These are phyloP conservation scores for Colletotrichum tamarilloi DNA, from an alignment of 2,329 filamentous ascomycete genomes.

Conservation along the genomic window DNA sequence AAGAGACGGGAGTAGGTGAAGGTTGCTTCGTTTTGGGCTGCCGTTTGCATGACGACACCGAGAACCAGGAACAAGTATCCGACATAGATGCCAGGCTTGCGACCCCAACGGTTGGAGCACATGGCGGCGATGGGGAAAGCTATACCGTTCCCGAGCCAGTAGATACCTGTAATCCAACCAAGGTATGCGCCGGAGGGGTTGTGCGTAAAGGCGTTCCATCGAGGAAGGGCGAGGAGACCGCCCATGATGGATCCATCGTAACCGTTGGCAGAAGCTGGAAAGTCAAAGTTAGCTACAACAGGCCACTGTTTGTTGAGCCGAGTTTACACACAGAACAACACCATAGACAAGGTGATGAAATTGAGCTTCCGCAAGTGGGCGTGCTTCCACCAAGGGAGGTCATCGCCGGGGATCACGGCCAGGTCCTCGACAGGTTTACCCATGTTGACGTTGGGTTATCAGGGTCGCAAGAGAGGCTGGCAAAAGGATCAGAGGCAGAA, in stretches of 20 bases:
- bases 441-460: constrained; percentile 9
- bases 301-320: neutral
- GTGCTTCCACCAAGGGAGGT: constrained; percentile 53
- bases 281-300: neutral
- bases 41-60: constrained; percentile 41
- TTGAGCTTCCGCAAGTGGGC: constrained; percentile 57
- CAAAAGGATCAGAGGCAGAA: neutral
- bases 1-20: constrained; percentile 48
- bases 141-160: constrained; percentile 51
- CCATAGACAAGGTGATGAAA: constrained; percentile 48
- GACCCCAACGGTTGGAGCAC: constrained; percentile 37
- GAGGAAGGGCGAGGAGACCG: constrained; percentile 53
- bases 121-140: constrained; percentile 48
- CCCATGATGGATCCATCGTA: constrained; percentile 57
- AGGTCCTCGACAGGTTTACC: constrained; percentile 22
- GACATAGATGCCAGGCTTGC: constrained; percentile 31
- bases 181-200: constrained; percentile 49
- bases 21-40: constrained; percentile 38
- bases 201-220: constrained; percentile 55
- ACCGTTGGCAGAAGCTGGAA: constrained; percentile 47
- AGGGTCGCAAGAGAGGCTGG: neutral
- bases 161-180: constrained; percentile 51
- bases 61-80: constrained; percentile 24
- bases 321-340: constrained; percentile 37
- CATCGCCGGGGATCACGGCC: constrained; percentile 50